Evolutionary conservation across 805 yeast genomes (phyloP), one percentile per base, ranked within the genome.

Genomic region (Myxozyma lipomycoides): DNA sequence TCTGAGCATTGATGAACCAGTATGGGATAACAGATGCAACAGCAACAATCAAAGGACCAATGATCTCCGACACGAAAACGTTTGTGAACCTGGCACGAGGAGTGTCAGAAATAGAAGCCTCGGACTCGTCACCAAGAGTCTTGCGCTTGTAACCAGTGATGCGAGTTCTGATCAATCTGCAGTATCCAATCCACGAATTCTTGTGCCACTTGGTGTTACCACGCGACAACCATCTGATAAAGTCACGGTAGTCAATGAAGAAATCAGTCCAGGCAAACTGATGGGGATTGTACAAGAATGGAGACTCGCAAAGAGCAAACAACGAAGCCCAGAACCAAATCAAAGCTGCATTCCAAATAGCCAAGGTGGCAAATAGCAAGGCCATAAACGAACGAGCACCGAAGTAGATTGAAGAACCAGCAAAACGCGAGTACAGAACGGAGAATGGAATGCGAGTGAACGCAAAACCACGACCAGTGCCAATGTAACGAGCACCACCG

Each of bases 251-350:
- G 70, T 93, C 98, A 68, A 91, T 81, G 73, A 91, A 88, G 80
- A 85, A 91, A 72, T 90, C 97, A 67, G 83, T 86, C 90, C 95
- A 84, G 45, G 96, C 82, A 70, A 90, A 93, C 75, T 93, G 98
- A 73, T 91, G 97, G 43, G 98, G 98, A 73, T 93, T 93, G 81
- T 88, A 93, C 55, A 93, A 66, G 70, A 91, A 89, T 64, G 98
- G 98, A 43, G 98, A 84, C 62, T 88, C 80, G 73, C 88, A 78
- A 73, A 93, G 77, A 2, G 98, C 86, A 43, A 89, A 76, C 62
- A 89, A 74, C 18, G 95, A 84, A 52, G 93, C 84, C 97, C 98
- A 93, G 81, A 93, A 93, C 96, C 97, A 93, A 58, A 91, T 71
- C 62, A 93, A 75, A 39, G 97, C 86, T 22, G 96, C 84, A 72